Evolutionary conservation across 331 rosid species (phyloP).

Genomic region (Malus hybrid): DNA sequence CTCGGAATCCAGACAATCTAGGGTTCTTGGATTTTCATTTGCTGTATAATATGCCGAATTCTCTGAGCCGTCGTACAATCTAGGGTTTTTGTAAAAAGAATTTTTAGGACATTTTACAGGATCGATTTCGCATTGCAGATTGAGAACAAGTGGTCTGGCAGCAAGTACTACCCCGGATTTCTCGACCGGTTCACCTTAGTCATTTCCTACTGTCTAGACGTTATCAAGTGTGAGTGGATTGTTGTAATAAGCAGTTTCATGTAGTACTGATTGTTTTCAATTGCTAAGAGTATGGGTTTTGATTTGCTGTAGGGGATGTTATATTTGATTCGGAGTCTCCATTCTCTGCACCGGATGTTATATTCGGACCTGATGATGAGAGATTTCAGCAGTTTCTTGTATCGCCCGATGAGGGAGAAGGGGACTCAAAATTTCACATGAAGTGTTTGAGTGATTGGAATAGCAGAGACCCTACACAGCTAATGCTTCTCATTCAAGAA

Average conservation of each 20-base stretch:
- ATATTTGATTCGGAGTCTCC: conserved; percentile 58
- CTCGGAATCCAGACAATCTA: not conserved
- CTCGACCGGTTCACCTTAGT: conserved; percentile 76
- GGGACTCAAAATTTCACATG: conserved; percentile 12
- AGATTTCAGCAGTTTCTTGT: conserved; percentile 55
- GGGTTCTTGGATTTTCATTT: not conserved
- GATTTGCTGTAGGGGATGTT: conserved; percentile 56
- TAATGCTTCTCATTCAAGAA: conserved; percentile 55
- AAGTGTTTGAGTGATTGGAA: conserved; percentile 48
- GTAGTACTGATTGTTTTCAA: not conserved
- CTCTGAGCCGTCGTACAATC: not conserved
- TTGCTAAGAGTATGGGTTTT: not conserved
- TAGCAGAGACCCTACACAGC: conserved; percentile 60
- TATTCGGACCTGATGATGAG: conserved; percentile 80
- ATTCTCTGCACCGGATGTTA: conserved; percentile 66
- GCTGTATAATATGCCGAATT: not conserved
- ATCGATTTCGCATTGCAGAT: conserved; percentile 41
- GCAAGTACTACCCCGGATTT: conserved; percentile 42
- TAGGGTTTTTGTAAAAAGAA: not conserved
- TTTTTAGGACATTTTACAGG: not conserved
- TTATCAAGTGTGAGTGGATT: conserved; percentile 49
- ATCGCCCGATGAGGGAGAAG: conserved; percentile 21
- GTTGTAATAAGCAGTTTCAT: not conserved
- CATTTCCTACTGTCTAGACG: conserved; percentile 71
- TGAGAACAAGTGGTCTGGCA: conserved; percentile 79